Evolutionary conservation across 2,329 filamentous ascomycete genomes (phyloP).

Genomic region (Ambrosiella xylebori): DNA sequence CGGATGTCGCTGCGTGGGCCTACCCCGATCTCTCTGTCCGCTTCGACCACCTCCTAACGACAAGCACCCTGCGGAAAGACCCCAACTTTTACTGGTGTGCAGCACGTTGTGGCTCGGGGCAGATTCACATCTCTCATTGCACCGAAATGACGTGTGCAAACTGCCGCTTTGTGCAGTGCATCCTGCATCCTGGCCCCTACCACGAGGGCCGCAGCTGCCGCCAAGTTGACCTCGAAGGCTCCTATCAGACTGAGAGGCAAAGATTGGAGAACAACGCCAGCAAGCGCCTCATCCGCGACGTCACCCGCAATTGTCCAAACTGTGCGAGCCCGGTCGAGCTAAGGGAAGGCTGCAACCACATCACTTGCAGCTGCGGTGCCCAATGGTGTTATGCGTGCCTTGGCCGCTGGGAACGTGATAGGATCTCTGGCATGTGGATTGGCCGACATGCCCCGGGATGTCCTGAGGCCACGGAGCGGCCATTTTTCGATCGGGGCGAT

Average conservation of each 20-base stretch:
- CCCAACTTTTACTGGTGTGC: slow-evolving; percentile 24
- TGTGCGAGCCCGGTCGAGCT: slow-evolving; percentile 23
- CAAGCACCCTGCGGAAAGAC: slow-evolving; percentile 18
- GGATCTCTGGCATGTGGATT: slow-evolving; percentile 2
- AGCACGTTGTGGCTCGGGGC: slow-evolving; percentile 21
- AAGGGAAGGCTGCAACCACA: slow-evolving; percentile 24
- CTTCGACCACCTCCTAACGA: slow-evolving; percentile 22
- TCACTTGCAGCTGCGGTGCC: slow-evolving; percentile 25
- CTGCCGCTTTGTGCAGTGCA: slow-evolving; percentile 20
- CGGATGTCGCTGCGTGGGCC: slow-evolving; percentile 2
- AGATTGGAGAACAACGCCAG: slow-evolving; percentile 13
- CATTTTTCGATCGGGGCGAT: background rate
- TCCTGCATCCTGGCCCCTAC: slow-evolving; percentile 22
- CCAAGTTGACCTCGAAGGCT: slow-evolving; percentile 21
- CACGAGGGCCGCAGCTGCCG: slow-evolving; percentile 23
- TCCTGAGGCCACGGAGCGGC: background rate
- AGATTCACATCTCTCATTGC: slow-evolving; percentile 21
- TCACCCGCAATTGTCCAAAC: slow-evolving; percentile 21
- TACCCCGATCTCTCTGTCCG: slow-evolving; percentile 10
- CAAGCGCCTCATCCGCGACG: slow-evolving; percentile 20
- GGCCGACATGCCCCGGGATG: slow-evolving; percentile 1
- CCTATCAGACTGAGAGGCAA: slow-evolving; percentile 4
- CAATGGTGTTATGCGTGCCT: slow-evolving; percentile 26
- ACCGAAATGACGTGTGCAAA: slow-evolving; percentile 19
- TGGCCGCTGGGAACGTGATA: slow-evolving; percentile 17